Evolutionary conservation across 495 filamentous ascomycete genomes (phyloP), one percentile per base, ranked within the genome.

Genomic region (Polyplosphaeria fusca): DNA sequence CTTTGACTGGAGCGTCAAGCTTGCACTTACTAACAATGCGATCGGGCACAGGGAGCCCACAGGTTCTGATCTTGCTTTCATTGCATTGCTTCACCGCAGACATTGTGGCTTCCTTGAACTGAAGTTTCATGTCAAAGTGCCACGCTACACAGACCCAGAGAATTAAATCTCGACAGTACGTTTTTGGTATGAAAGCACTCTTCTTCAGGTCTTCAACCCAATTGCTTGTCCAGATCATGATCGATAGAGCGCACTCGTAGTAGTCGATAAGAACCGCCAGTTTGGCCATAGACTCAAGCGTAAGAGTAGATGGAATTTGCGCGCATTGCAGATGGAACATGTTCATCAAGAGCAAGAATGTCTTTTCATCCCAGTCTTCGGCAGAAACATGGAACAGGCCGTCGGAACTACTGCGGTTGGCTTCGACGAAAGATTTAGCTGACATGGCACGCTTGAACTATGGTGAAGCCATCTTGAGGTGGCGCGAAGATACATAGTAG

Each of bases 221-320:
- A 5, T 67, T 66, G 5, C 76, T 71, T 16, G 68, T 67, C 40
- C 73, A 75, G 2, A 77, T 39, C 45, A 68, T 60, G 1, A 80
- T 51, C 1, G 64, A 71, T 14, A 78, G 76, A 13, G 66, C 65
- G 52, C 78, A 75, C 30, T 73, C 61, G 49, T 82, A 79, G 43
- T 74, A 75, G 58, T 83, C 78, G 16, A 78, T 73, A 23, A 83
- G 60, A 4, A 76, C 67, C 22, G 76, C 71, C 40, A 83, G 66
- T 52, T 79, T 71, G 1, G 74, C 73, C 4, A 83, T 71, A 25
- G 71, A 72, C 4, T 79, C 73, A 1, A 82, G 53, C 13, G 63
- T 60, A 2, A 81, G 30, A 1, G 58, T 44, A 9, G 57, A 45
- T 0, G 79, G 77, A n/a, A 84, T 65, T 4, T 69, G 49, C 19